Evolutionary conservation across 805 yeast genomes (phyloP).

Genomic region (Candida taoyuanica): DNA sequence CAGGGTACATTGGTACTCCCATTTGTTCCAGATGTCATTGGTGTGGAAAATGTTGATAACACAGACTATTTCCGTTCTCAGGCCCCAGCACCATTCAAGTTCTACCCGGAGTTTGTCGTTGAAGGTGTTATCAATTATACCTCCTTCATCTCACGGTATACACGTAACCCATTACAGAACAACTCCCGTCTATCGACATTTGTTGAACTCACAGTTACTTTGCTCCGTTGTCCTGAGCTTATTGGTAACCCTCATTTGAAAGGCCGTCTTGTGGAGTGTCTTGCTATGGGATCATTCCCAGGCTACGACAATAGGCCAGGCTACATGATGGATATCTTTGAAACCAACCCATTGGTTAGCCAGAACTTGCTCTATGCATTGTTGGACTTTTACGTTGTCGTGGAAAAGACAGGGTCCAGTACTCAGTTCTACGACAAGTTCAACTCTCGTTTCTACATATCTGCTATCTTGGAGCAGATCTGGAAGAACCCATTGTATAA

Average conservation of each 20-base stretch:
- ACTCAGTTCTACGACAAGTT: slow-evolving; percentile 96
- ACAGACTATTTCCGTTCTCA: slow-evolving; percentile 61
- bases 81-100: slow-evolving; percentile 74
- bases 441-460: slow-evolving; percentile 82
- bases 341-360: slow-evolving; percentile 54
- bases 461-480: slow-evolving; percentile 73
- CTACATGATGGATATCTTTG: slow-evolving; percentile 62
- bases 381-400: slow-evolving; percentile 87
- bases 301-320: slow-evolving; percentile 59
- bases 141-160: slow-evolving; percentile 52
- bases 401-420: slow-evolving; percentile 93
- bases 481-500: slow-evolving; percentile 75
- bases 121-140: slow-evolving; percentile 79
- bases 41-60: slow-evolving; percentile 67
- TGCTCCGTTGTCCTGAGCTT: slow-evolving; percentile 79
- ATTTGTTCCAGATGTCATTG: slow-evolving; percentile 52
- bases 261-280: slow-evolving; percentile 72
- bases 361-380: slow-evolving; percentile 74
- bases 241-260: slow-evolving; percentile 93
- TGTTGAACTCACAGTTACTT: slow-evolving; percentile 66
- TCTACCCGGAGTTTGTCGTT: slow-evolving; percentile 77
- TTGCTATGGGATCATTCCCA: slow-evolving; percentile 70
- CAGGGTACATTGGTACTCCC: slow-evolving; percentile 46
- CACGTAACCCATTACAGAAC: slow-evolving; percentile 51
- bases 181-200: slow-evolving; percentile 51